These are phyloP conservation scores for Linanthus parryae DNA, from an alignment of 148 eudicot species.

Conservation along the genomic window DNA sequence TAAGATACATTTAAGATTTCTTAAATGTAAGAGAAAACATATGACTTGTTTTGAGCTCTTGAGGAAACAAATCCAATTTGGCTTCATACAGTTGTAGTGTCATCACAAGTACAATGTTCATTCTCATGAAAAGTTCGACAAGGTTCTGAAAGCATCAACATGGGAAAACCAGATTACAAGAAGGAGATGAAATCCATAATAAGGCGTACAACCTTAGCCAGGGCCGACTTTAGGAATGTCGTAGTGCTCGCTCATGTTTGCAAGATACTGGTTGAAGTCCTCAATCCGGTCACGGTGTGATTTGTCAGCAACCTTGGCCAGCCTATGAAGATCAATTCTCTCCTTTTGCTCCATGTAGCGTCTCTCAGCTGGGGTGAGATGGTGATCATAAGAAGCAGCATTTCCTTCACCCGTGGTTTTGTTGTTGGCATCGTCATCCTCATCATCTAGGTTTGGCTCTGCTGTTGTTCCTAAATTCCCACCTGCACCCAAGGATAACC, in stretches of 20 bases:
- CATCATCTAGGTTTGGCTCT: slow-evolving; percentile 27
- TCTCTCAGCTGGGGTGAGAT: slow-evolving; percentile 85
- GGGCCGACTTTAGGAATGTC: slow-evolving; percentile 99
- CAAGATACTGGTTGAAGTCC: slow-evolving; percentile 91
- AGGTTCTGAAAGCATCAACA: no score
- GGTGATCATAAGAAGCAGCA: slow-evolving; percentile 37
- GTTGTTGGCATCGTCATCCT: slow-evolving; percentile 24
- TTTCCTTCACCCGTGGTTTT: slow-evolving; percentile 24
- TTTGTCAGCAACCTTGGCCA: slow-evolving; percentile 68
- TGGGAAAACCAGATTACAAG: no score
- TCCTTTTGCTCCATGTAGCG: slow-evolving; percentile 90
- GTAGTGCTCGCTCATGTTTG: slow-evolving; percentile 92
- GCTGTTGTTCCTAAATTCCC: slow-evolving; percentile 21
- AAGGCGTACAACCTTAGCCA: no score
- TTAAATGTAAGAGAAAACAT: no score
- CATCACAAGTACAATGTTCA: no score
- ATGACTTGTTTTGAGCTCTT: no score
- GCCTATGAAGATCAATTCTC: slow-evolving; percentile 56
- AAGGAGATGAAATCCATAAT: no score
- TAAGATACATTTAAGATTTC: no score
- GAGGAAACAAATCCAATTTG: no score
- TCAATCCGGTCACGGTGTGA: slow-evolving; percentile 85
- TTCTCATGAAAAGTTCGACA: no score
- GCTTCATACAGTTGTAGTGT: no score
- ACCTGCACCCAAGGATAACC: slow-evolving; percentile 24